These are phyloP conservation scores for Botryosphaeria dothidea DNA, from an alignment of 2,329 filamentous ascomycete genomes.

Conservation along the genomic window DNA sequence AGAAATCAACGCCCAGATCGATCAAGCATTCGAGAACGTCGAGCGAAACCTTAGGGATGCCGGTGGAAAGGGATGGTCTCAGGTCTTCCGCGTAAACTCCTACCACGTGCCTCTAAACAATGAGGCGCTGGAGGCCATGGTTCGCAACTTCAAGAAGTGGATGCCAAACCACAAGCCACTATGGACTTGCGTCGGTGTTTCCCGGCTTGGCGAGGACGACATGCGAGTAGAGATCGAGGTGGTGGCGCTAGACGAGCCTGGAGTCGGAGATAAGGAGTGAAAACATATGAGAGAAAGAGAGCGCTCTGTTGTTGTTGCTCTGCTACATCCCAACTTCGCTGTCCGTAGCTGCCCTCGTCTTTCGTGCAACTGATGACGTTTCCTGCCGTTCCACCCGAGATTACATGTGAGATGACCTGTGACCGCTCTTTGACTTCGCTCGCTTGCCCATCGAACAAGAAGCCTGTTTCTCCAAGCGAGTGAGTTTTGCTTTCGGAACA, in stretches of 20 bases:
- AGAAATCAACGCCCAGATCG: conserved; percentile 34
- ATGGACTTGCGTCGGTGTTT: conserved; percentile 28
- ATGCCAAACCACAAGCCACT: conserved; percentile 28
- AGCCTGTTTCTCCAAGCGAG: too few relatives aligned
- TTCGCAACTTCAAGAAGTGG: conserved; percentile 28
- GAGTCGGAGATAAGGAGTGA: neutral
- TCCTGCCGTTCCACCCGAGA: too few relatives aligned
- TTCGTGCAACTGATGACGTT: too few relatives aligned
- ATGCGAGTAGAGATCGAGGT: conserved; percentile 38
- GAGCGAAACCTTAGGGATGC: conserved; percentile 53
- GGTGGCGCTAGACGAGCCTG: conserved; percentile 21
- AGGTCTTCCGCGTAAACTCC: conserved; percentile 46
- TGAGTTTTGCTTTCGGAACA: too few relatives aligned
- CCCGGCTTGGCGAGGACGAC: conserved; percentile 36
- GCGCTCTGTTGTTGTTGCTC: too few relatives aligned
- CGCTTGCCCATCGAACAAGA: too few relatives aligned
- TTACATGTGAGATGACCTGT: too few relatives aligned
- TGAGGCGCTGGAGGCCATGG: conserved; percentile 25
- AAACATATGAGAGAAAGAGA: neutral
- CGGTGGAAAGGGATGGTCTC: conserved; percentile 58
- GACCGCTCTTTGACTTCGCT: too few relatives aligned
- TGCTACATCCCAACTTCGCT: too few relatives aligned
- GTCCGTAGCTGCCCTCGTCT: too few relatives aligned
- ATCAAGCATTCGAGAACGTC: conserved; percentile 58
- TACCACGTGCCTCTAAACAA: conserved; percentile 28